Evolutionary conservation across 768 basidiomycete genomes (phyloP).

Genomic region (Tylopilus vinaceipallidus): DNA sequence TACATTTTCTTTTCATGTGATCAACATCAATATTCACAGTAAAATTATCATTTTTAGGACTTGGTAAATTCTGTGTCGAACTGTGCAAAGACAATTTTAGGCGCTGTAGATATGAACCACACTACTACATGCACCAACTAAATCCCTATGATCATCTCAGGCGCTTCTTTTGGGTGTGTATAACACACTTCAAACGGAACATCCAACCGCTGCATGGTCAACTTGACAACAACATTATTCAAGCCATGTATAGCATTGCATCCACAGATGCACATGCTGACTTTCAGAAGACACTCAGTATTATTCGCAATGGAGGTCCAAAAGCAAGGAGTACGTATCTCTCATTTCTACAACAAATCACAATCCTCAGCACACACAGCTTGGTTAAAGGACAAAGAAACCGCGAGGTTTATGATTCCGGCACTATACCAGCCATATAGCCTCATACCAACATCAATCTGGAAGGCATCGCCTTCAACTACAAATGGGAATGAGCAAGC

Average conservation of each 20-base stretch:
- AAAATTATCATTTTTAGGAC: background rate
- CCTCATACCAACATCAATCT: background rate
- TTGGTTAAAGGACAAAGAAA: slow-evolving; percentile 4
- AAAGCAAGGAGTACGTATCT: background rate
- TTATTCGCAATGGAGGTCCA: background rate
- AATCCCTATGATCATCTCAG: slow-evolving; percentile 7
- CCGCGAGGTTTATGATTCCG: background rate
- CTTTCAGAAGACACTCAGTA: background rate
- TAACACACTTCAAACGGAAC: background rate
- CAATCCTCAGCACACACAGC: background rate
- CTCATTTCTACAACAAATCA: too few relatives aligned
- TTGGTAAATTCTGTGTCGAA: slow-evolving; percentile 4
- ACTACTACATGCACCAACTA: background rate
- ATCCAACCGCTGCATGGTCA: background rate
- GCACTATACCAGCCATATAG: slow-evolving; percentile 1
- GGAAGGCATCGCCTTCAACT: slow-evolving; percentile 6
- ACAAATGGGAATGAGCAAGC: slow-evolving; percentile 14
- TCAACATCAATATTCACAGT: background rate
- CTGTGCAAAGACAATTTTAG: background rate
- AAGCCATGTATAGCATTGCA: slow-evolving; percentile 2
- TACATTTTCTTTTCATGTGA: background rate
- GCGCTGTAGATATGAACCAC: background rate
- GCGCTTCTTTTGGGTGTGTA: background rate
- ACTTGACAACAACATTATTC: accelerated
- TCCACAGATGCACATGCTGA: background rate